phyloP scores from a whole-genome alignment of 768 basidiomycete species.

The Chiua virens region DNA sequence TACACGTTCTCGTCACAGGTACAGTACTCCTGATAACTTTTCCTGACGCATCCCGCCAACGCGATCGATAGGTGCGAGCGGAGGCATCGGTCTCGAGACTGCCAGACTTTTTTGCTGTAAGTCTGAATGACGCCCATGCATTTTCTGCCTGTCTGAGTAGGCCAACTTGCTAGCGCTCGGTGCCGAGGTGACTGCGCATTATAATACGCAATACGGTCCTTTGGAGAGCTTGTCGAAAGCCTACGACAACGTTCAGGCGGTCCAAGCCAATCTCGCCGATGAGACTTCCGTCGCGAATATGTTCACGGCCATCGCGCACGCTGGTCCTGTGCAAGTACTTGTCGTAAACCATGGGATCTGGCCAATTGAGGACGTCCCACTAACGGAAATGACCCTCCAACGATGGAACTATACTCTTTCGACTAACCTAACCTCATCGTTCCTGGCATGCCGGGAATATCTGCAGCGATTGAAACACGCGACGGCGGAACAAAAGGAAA shows the following conservation, averaged over 20 bases:
- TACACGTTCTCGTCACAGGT: conserved; percentile 75
- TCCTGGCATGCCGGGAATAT: conserved; percentile 66
- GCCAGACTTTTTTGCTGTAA: conserved; percentile 55
- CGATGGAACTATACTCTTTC: conserved; percentile 64
- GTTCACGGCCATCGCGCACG: conserved; percentile 42
- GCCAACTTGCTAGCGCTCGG: conserved; percentile 52
- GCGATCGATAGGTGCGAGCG: conserved; percentile 57
- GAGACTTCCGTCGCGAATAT: conserved; percentile 54
- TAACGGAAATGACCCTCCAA: conserved; percentile 58
- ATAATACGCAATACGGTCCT: conserved; percentile 50
- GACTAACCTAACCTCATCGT: conserved; percentile 65
- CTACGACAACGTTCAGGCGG: conserved; percentile 34
- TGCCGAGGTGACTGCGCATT: conserved; percentile 71
- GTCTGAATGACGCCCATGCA: conserved; percentile 3
- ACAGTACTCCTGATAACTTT: background rate
- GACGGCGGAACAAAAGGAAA: conserved; percentile 44
- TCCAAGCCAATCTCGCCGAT: conserved; percentile 59
- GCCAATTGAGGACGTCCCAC: conserved; percentile 42
- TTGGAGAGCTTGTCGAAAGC: conserved; percentile 41
- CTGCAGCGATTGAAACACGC: conserved; percentile 44
- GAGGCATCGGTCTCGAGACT: conserved; percentile 72
- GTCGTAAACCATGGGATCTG: conserved; percentile 65
- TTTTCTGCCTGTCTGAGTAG: background rate
- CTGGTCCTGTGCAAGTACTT: conserved; percentile 54
- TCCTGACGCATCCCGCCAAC: background rate